Evolutionary conservation across 352 stramenopile species (phyloP), one percentile per base, ranked within the genome.

Genomic region (Globisporangium okanoganense): DNA sequence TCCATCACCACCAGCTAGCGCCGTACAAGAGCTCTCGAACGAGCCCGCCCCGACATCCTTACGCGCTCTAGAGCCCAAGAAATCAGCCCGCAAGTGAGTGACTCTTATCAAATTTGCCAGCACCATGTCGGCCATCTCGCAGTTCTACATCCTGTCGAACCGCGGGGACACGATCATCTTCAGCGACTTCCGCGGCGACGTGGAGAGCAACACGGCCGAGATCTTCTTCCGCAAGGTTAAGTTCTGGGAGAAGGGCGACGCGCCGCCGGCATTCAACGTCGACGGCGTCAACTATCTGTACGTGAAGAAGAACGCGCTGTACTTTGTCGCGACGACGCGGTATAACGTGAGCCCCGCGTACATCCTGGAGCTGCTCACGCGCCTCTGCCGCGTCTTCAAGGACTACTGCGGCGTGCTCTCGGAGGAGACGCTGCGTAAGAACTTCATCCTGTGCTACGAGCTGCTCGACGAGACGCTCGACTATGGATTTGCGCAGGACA

Each of bases 391-490:
- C 70, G 95, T 99, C 40, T 99, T 99, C 73, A 99, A 99, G 79
- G 97, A 99, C 82, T 99, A 99, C 73, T 99, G 97, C 73, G 97
- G 97, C 27, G 96, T 98, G 35, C 77, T 99, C 22, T 98, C 91
- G 31, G 97, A 98, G 66, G 96, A 99, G 75, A 96, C 95, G n/a
- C 96, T 99, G 67, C 88, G 97, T 43, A 99, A 99, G 87, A 99
- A 99, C 76, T 99, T 99, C 66, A 98, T 99, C 64, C 71, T 99
- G 43, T 95, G 98, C 64, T 99, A 99, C 72, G 97, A 99, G 77
- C 80, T 99, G 45, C 81, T 99, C 44, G 97, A 99, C 76, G 97
- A 99, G 76, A 97, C 97, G 62, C 70, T 98, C n/a, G 97, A 99
- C 79, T 99, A 97, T 69, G 97, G 97, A 12, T 98, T 99, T 75